These are phyloP conservation scores for Phyllosticta citrichinensis DNA, from an alignment of 2,329 filamentous ascomycete genomes.

Conservation along the genomic window DNA sequence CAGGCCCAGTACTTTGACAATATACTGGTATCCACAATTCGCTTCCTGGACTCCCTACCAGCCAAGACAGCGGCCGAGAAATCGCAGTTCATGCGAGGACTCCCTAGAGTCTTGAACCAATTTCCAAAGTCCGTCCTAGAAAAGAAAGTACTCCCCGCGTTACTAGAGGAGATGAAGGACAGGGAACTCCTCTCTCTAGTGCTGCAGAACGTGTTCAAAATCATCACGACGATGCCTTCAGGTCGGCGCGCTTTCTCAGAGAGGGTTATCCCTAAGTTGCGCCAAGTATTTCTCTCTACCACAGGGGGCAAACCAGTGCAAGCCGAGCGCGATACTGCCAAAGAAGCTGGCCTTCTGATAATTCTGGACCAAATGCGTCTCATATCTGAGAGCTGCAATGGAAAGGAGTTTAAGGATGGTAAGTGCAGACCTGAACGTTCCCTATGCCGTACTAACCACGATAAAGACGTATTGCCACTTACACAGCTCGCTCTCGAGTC, in stretches of 20 bases:
- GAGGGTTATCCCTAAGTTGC: constrained; percentile 72
- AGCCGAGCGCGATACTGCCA: constrained; percentile 65
- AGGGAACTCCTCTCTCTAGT: constrained; percentile 76
- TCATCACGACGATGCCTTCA: constrained; percentile 67
- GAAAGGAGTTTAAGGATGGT: constrained; percentile 93
- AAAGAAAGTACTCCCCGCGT: constrained; percentile 80
- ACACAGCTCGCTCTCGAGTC: constrained; percentile 78
- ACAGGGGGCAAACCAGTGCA: constrained; percentile 35
- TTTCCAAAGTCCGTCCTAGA: constrained; percentile 92
- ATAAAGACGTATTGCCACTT: constrained; percentile 73
- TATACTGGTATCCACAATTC: constrained; percentile 88
- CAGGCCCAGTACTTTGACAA: constrained; percentile 96
- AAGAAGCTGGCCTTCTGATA: constrained; percentile 86
- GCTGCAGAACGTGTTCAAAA: constrained; percentile 85
- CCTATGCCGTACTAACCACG: not conserved
- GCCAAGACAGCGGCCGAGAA: constrained; percentile 90
- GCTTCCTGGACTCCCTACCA: constrained; percentile 83
- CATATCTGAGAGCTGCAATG: constrained; percentile 70
- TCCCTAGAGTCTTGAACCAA: constrained; percentile 77
- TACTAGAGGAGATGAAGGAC: constrained; percentile 92
- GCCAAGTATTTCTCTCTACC: constrained; percentile 66
- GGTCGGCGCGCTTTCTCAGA: constrained; percentile 73
- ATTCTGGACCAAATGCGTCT: constrained; percentile 72
- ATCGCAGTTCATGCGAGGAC: constrained; percentile 77
- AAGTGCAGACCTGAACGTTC: constrained; percentile 21